These are phyloP conservation scores for Trypanosoma caninum DNA, from an alignment of 208 protist species.

Conservation along the genomic window DNA sequence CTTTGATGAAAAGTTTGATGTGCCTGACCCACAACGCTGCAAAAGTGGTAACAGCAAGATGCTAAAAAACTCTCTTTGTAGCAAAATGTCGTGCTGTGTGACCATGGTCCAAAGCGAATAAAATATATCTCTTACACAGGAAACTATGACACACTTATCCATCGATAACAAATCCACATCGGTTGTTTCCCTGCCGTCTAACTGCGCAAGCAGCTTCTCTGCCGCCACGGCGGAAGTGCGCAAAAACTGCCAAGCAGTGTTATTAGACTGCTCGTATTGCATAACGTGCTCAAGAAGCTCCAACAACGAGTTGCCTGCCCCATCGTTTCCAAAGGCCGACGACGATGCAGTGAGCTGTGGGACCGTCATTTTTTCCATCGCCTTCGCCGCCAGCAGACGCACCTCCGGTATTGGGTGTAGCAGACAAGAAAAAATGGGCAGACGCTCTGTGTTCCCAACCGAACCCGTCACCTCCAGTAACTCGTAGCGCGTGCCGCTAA, in stretches of 20 bases:
- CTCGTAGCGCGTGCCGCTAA: constrained; percentile 71
- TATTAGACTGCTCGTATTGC: constrained; percentile 27
- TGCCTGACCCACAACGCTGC: background rate
- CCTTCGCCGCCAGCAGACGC: constrained; percentile 44
- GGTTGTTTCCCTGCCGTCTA: background rate
- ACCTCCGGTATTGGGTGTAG: constrained; percentile 69
- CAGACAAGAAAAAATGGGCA: constrained; percentile 82
- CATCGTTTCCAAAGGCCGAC: constrained; percentile 2
- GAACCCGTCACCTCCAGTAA: constrained; percentile 44
- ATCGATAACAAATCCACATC: background rate
- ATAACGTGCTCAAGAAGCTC: constrained; percentile 48
- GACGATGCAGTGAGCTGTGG: constrained; percentile 32
- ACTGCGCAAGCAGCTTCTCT: constrained; percentile 12
- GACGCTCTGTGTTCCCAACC: constrained; percentile 27
- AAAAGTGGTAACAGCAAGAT: constrained; percentile 24
- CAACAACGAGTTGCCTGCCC: constrained; percentile 35
- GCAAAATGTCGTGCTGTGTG: background rate
- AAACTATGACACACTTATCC: constrained; percentile 4
- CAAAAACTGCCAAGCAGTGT: constrained; percentile 23
- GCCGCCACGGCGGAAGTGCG: constrained; percentile 10
- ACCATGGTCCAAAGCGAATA: constrained; percentile 29
- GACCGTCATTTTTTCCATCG: constrained; percentile 45
- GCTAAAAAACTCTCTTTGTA: constrained; percentile 21
- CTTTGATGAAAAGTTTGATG: background rate
- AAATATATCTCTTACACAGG: constrained; percentile 21